A percentile compares a stretch with the other conserved stretches of the same genome.
These are phyloP conservation scores for Zelopaecilomyces penicillatus DNA, from an alignment of 2,329 filamentous ascomycete genomes.

Conservation along the genomic window DNA sequence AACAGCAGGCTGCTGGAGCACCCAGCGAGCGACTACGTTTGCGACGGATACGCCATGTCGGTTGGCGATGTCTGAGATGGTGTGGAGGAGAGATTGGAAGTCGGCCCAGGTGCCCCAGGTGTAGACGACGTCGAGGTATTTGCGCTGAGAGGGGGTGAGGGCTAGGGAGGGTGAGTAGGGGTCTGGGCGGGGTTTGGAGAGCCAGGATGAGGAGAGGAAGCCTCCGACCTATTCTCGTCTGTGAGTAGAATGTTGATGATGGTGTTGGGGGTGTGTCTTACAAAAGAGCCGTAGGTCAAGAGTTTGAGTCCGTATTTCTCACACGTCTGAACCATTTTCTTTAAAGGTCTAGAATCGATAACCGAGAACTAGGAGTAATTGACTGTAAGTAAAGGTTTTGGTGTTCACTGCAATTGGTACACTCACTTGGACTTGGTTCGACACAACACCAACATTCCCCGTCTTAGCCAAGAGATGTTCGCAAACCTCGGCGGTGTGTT, in stretches of 20 bases:
- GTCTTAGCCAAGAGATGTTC: conserved; percentile 19
- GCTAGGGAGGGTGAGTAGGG: conserved; percentile 20
- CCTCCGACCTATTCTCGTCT: conserved; percentile 19
- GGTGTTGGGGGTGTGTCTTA: conserved; percentile 10
- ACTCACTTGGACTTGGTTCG: conserved; percentile 22
- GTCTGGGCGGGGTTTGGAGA: conserved; percentile 20
- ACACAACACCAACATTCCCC: conserved; percentile 16
- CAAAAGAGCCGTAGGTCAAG: conserved; percentile 17
- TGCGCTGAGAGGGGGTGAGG: conserved; percentile 28
- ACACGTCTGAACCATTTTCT: conserved; percentile 12
- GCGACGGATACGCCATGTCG: conserved; percentile 34
- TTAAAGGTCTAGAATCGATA: conserved; percentile 15
- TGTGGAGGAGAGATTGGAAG: conserved; percentile 35
- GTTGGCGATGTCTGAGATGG: conserved; percentile 27
- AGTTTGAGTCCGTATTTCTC: conserved; percentile 13
- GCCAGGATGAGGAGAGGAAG: conserved; percentile 26
- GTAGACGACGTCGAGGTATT: conserved; percentile 18
- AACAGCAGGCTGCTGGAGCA: conserved; percentile 38
- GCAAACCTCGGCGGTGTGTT: conserved; percentile 18
- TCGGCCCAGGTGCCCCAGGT: conserved; percentile 39
- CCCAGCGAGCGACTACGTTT: conserved; percentile 39
- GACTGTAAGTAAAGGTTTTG: neutral
- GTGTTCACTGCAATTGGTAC: neutral
- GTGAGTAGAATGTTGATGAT: neutral
- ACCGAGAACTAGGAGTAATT: conserved; percentile 13